Evolutionary conservation across 495 filamentous ascomycete species (phyloP), one percentile per base, ranked within the genome.

Genomic region (Clohesyomyces aquaticus): DNA sequence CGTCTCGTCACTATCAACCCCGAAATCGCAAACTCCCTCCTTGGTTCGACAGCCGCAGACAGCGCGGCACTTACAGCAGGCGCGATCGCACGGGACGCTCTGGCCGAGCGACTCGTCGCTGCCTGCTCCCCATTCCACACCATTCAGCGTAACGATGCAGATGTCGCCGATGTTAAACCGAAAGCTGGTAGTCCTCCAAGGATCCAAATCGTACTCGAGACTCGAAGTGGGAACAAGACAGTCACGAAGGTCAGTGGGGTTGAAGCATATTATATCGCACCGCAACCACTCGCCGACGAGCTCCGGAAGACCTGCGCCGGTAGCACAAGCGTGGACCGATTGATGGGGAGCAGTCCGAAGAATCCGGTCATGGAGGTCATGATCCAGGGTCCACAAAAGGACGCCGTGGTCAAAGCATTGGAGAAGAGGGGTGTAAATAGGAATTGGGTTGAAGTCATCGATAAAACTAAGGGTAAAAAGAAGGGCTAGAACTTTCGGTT

Each of bases 391-490:
- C 85, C 86, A 63, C 87, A 89, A 75, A 79, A 80, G 41, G 80
- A 83, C 59, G 82, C 78, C 3, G 77, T 90, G 35, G 75, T 85
- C 29, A 82, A 78, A 68, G 87, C 85, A 29, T 73, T 91, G 67
- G 78, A 81, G 52, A 81, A 79, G 69, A 79, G 86, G 47, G 88
- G 88, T 0, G 70, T 91, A 38, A 76, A 94, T 12, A 74, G 73
- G 49, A 78, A 81, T 57, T 87, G 84, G 84, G 78, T 89, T 22
- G 82, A 86, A 59, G 77, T 89, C 27, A 72, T 83, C 62, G 87
- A 90, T 76, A 90, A 88, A 76, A 88, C 85, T 10, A 88, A 88
- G 75, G 83, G 83, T 69, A 89, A 88, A 77, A 88, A 88, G 72
- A 77, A 66, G 57, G 56, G 68, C 27, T 65, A 22, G 27, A 23